phyloP scores from a whole-genome alignment of 208 protist genomes.

The Trypanosoma vivax region DNA sequence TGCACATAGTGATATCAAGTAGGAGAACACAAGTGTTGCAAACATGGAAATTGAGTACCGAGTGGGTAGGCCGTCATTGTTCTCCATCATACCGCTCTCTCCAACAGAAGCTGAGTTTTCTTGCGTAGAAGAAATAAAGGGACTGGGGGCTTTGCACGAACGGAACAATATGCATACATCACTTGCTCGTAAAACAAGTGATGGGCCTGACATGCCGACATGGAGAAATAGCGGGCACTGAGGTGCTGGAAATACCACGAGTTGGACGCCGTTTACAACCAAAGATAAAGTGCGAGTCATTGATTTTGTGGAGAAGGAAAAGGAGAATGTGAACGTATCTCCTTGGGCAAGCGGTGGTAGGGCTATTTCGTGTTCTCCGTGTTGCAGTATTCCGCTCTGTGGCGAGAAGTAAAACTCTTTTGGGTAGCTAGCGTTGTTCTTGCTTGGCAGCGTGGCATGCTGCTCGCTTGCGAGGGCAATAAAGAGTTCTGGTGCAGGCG shows the following conservation, averaged over 20 bases:
- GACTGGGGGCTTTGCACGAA: neutral
- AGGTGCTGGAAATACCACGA: slow-evolving; percentile 37
- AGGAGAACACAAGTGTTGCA: slow-evolving; percentile 32
- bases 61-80: slow-evolving; percentile 15
- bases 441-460: neutral
- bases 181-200: slow-evolving; percentile 2
- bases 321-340: slow-evolving; percentile 36
- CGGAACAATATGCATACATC: slow-evolving; percentile 10
- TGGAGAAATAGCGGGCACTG: slow-evolving; percentile 28
- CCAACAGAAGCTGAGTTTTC: neutral
- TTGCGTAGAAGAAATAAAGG: neutral
- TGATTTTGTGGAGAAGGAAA: slow-evolving; percentile 21
- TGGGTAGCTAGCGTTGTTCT: slow-evolving; percentile 6
- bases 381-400: slow-evolving; percentile 11
- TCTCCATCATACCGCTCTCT: neutral
- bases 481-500: slow-evolving; percentile 15
- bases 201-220: slow-evolving; percentile 15
- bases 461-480: slow-evolving; percentile 13
- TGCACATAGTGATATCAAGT: slow-evolving; percentile 26
- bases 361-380: slow-evolving; percentile 11
- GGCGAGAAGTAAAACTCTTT: slow-evolving; percentile 31
- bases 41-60: slow-evolving; percentile 30
- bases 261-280: slow-evolving; percentile 34
- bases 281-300: slow-evolving; percentile 31
- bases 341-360: slow-evolving; percentile 34